These are phyloP conservation scores for Metarhizium brunneum DNA, from an alignment of 2,329 filamentous ascomycete species.

Conservation along the genomic window DNA sequence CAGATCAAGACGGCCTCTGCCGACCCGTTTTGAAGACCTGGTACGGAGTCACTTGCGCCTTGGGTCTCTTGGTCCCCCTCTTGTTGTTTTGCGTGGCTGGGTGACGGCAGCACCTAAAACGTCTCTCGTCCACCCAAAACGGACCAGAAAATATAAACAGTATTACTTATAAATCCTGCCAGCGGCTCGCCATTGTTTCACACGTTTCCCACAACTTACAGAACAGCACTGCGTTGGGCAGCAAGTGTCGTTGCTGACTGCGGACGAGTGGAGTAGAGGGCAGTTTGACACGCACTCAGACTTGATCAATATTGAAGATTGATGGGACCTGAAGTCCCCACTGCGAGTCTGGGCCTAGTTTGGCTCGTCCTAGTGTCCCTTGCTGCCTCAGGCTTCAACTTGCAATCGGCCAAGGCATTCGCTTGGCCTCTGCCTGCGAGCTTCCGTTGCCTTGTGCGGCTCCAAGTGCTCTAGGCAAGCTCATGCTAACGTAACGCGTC, in stretches of 20 bases:
- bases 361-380: background rate
- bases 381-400: constrained; percentile 23
- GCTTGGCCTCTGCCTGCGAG: constrained; percentile 24
- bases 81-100: too few relatives aligned
- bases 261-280: constrained; percentile 2
- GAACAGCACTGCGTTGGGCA: background rate
- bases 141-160: background rate
- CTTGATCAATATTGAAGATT: too few relatives aligned
- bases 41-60: too few relatives aligned
- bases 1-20: constrained; percentile 3
- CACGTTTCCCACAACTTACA: background rate
- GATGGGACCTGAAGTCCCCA: background rate
- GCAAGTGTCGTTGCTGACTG: constrained; percentile 3
- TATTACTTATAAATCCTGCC: background rate
- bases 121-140: too few relatives aligned
- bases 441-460: constrained; percentile 18
- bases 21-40: constrained; percentile 2
- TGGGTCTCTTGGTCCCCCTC: too few relatives aligned
- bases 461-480: constrained; percentile 32
- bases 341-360: background rate
- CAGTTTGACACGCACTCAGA: too few relatives aligned
- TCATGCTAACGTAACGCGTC: constrained; percentile 40
- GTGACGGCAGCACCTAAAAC: too few relatives aligned
- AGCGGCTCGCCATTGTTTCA: background rate
- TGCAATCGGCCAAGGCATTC: constrained; percentile 16